Evolutionary conservation across 2,329 filamentous ascomycete genomes (phyloP), one percentile per base, ranked within the genome.

Genomic region (Neophaeococcomyces mojaviensis): DNA sequence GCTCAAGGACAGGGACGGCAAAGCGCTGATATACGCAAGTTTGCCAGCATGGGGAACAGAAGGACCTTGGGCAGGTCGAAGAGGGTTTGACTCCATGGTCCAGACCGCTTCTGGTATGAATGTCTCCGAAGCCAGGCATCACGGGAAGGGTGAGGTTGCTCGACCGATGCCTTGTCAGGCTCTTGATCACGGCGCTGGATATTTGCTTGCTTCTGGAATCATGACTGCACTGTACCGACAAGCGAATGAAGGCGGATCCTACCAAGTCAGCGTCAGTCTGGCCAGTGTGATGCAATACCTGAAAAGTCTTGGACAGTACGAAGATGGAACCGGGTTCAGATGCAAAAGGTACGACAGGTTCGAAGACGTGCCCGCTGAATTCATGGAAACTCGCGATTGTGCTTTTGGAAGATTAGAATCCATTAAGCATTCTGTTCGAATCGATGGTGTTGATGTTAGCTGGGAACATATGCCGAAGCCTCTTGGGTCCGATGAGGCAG

Each of bases 51-150:
- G 73, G 48, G 75, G 74, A 0, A 63, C 68, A 0, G 46, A 59
- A 0, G 74, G 75, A 0, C 71, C 71, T 0, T 76, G 72, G 72
- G 51, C 58, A 0, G 47, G 54, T 0, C 61, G 69, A 2, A 64
- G 77, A 2, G 76, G 77, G 0, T 79, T 76, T 44, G 77, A 79
- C 51, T 77, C 74, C 0, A 62, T 75, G 3, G 69, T 76, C 0
- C 76, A 80, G 58, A 75, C 75, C 6, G 74, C 70, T 45, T 70
- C 72, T 0, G 77, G 76, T 0, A 69, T 79, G 58, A 79, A 79
- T 36, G 63, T 75, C 1, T 72, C 72, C 0, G 76, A 80, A 53
- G 76, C 75, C 0, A 64, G 71, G 46, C 66, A 70, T 37, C 68
- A 58, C 18, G 68, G 63, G 2, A 48, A 56, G 0, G 66, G 64